phyloP scores from a whole-genome alignment of 2,329 filamentous ascomycete genomes.

The Aureobasidium sp. region DNA sequence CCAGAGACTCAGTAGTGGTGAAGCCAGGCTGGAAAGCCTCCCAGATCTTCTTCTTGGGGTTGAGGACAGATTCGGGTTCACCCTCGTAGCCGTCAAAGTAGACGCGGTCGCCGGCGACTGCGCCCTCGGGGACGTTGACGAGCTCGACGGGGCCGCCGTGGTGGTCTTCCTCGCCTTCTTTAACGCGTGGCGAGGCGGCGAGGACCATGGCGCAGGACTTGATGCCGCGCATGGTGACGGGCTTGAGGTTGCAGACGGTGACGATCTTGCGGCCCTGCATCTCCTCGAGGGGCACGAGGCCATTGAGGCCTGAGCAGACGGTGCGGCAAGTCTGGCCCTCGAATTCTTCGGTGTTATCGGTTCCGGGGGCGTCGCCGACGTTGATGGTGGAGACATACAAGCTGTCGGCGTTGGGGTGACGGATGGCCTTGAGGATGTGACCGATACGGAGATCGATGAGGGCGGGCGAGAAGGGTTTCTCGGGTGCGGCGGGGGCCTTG shows the following conservation, averaged over 20 bases:
- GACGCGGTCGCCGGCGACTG: conserved; percentile 77
- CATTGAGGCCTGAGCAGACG: conserved; percentile 94
- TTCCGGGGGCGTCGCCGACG: conserved; percentile 77
- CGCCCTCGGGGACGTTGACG: conserved; percentile 71
- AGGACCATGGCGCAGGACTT: conserved; percentile 84
- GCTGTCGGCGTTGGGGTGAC: conserved; percentile 94
- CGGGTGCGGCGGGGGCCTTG: conserved; percentile 49
- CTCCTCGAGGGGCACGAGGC: conserved; percentile 81
- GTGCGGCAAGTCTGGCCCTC: conserved; percentile 89
- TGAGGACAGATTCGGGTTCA: conserved; percentile 84
- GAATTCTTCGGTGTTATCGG: conserved; percentile 82
- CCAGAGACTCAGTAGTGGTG: conserved; percentile 71
- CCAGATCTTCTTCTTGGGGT: conserved; percentile 99
- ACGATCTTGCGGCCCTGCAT: conserved; percentile 97
- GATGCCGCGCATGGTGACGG: conserved; percentile 95
- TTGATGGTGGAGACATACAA: conserved; percentile 93
- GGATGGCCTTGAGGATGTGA: conserved; percentile 91
- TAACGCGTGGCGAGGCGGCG: conserved; percentile 79
- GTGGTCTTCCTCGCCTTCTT: conserved; percentile 74
- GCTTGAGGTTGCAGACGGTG: conserved; percentile 95
- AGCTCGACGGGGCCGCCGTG: conserved; percentile 90
- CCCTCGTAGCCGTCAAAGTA: conserved; percentile 93
- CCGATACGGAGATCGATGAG: conserved; percentile 94
- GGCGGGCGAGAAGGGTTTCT: conserved; percentile 70
- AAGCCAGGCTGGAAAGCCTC: conserved; percentile 95